Evolutionary conservation across 2,329 filamentous ascomycete species (phyloP), one percentile per base, ranked within the genome.

Genomic region (Purpureocillium lavendulum): DNA sequence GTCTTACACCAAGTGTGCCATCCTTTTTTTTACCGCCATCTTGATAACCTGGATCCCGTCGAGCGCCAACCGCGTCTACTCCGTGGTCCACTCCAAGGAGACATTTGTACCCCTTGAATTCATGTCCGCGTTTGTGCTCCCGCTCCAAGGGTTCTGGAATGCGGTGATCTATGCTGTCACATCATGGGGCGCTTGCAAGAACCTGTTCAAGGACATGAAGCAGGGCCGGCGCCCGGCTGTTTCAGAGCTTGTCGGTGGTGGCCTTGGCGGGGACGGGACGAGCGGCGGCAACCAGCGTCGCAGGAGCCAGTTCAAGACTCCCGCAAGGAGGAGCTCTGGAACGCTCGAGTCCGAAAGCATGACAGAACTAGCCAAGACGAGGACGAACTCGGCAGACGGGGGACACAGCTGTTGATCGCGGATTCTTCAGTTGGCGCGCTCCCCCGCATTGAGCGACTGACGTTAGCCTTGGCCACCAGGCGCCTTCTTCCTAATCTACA

Each of bases 131-230:
- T 71, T 87, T 31, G 85, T 92, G 1, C 70, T 94, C 8, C 86
- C 87, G 0, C 70, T 88, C 0, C 87, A 94, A 55, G 87, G 87
- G 0, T 84, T 89, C 52, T 92, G 86, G 85, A 94, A 94, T 56
- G 76, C 80, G 14, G 59, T 84, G 42, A 87, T 94, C 48, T 94
- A 92, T 59, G 62, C 78, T 13, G 70, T 75, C 10, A 87, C 83
- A 1, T 86, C 82, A 6, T 76, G 78, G 69, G 61, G 73, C 36
- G 80, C 80, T 0, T 80, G 78, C 53, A 71, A 71, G 54, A 60
- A 61, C 26, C 57, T 77, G 21, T 60, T 57, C 39, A 49, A 52
- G 9, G 65, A 70, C 35, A 41, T 69, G n/a, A 43, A 49, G 35
- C 41, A 48, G 38, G 50, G 50, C 11, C 54, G 48, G 30, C 46